These are phyloP conservation scores for Eragrostis curvula DNA, from an alignment of 176 grass and related monocot species.

Conservation along the genomic window DNA sequence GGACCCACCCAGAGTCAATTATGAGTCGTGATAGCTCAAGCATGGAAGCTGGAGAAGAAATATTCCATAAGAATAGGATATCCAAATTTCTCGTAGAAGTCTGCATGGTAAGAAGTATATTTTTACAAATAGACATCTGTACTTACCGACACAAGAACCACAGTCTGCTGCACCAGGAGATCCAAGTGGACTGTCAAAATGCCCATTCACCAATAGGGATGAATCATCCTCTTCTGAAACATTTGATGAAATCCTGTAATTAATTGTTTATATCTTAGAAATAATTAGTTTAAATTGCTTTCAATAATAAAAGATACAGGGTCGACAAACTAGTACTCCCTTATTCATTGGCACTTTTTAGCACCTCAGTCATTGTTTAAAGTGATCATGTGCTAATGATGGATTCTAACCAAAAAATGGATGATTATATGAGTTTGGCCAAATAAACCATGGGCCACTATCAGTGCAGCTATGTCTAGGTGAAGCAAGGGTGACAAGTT, in stretches of 20 bases:
- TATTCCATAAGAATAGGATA: conserved; percentile 44
- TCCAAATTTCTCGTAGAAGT: conserved; percentile 22
- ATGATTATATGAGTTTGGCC: conserved; percentile 1
- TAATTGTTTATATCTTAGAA: conserved; percentile 67
- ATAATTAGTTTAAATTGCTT: conserved; percentile 50
- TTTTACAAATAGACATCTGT: conserved; percentile 11
- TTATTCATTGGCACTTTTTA: neutral
- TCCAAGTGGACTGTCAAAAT: conserved; percentile 97
- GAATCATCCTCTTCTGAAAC: conserved; percentile 86
- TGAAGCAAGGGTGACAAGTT: neutral
- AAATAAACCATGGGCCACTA: conserved; percentile 16
- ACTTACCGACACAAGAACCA: conserved; percentile 99
- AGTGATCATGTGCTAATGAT: conserved; percentile 20
- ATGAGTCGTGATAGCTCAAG: conserved; percentile 95
- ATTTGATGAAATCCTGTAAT: conserved; percentile 98
- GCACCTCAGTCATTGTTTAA: neutral
- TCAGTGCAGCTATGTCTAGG: neutral
- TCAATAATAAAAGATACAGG: conserved; percentile 38
- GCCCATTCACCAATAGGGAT: conserved; percentile 93
- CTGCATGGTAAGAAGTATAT: conserved; percentile 29
- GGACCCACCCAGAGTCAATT: conserved; percentile 89
- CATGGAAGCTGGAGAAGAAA: conserved; percentile 92
- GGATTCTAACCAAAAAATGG: neutral
- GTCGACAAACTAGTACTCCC: neutral
- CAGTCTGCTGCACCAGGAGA: conserved; percentile 95